Evolutionary conservation across 164 flowering plant species (phyloP).

Genomic region (Tetracentron sinense): DNA sequence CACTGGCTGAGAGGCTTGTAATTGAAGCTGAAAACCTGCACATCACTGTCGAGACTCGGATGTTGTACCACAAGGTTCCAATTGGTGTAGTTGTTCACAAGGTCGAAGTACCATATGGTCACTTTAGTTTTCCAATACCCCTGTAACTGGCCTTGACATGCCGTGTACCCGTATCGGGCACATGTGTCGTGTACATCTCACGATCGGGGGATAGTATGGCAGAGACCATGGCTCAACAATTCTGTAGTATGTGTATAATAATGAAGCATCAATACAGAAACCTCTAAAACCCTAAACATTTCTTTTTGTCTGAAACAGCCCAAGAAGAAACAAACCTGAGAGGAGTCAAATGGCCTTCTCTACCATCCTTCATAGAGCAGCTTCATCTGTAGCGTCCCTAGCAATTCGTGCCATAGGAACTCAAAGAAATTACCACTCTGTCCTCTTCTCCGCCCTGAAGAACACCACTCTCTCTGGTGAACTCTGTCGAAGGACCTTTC

Average conservation of each 20-base stretch:
- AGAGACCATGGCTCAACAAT: not conserved
- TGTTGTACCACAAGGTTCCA: constrained; percentile 33
- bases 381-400: constrained; percentile 33
- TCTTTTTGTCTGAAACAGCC: too few relatives aligned
- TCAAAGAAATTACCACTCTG: constrained; percentile 11
- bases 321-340: too few relatives aligned
- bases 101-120: constrained; percentile 24
- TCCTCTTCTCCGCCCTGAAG: constrained; percentile 29
- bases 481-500: constrained; percentile 11
- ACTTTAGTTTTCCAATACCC: constrained; percentile 32
- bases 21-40: constrained; percentile 26
- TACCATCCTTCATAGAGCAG: constrained; percentile 46
- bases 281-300: not conserved
- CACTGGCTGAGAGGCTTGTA: too few relatives aligned
- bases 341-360: constrained; percentile 51
- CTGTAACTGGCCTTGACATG: constrained; percentile 29
- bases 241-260: not conserved
- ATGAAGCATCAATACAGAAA: not conserved
- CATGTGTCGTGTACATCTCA: too few relatives aligned
- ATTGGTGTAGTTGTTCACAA: constrained; percentile 20
- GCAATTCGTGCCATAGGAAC: constrained; percentile 29
- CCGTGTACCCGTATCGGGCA: constrained; percentile 10
- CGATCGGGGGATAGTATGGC: not conserved
- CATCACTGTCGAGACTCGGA: constrained; percentile 26
- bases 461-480: constrained; percentile 17